Percentiles rank a stretch among this genome's conserved stretches.
phyloP scores from a whole-genome alignment of 2,329 filamentous ascomycete genomes.

The Fusarium protoensiforme region DNA sequence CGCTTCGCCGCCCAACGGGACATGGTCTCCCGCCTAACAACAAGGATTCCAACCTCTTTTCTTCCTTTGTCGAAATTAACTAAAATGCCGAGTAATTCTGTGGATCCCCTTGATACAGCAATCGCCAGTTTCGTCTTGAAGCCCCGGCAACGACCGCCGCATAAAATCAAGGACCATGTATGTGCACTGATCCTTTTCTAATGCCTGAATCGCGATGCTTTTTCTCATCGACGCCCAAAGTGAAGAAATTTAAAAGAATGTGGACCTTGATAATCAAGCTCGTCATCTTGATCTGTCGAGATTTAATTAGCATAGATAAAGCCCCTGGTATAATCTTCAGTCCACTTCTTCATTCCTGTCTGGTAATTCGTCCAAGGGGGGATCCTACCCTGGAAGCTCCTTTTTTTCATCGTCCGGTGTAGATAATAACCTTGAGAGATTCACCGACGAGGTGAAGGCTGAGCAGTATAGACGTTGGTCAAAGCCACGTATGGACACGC shows the following conservation, averaged over 20 bases:
- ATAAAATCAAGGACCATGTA: neutral
- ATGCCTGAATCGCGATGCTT: neutral
- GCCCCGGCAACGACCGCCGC: constrained; percentile 2
- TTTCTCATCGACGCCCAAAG: neutral
- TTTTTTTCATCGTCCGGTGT: neutral
- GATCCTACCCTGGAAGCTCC: neutral
- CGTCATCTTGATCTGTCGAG: neutral
- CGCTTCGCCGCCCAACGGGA: constrained; percentile 31
- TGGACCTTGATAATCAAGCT: neutral
- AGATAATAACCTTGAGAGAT: neutral
- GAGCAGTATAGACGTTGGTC: neutral
- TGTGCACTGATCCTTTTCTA: neutral
- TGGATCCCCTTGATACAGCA: constrained; percentile 10
- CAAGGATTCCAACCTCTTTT: constrained; percentile 5
- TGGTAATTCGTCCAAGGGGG: neutral
- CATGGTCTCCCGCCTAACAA: constrained; percentile 20
- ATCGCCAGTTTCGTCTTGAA: neutral
- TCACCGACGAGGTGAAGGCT: neutral
- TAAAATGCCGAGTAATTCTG: constrained; percentile 22
- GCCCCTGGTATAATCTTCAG: neutral
- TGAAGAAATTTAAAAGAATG: neutral
- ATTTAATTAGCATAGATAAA: constrained; percentile 6
- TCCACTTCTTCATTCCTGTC: neutral
- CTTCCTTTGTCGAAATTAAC: constrained; percentile 22
- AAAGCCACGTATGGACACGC: neutral